Base-by-base conservation (phyloP, 2,329 filamentous ascomycete species). In the Sarocladium strictum region DNA sequence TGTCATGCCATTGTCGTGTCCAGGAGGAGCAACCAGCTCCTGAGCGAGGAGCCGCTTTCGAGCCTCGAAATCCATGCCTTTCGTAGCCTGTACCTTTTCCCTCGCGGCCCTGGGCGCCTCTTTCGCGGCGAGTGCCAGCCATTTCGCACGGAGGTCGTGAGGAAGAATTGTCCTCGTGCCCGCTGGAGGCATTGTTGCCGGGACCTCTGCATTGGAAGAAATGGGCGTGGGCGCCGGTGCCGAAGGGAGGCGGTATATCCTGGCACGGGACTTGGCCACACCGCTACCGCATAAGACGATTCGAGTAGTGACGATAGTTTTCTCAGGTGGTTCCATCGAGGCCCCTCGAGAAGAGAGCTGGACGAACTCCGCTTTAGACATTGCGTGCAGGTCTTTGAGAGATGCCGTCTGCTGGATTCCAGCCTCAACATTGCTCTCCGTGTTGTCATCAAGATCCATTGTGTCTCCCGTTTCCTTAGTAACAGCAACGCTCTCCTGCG, bases 221-320 rank as follows among this genome's bases (percentile, higher is more conserved):
- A 65, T 62, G 2, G 61, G 57, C 9, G 56, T 54, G 9, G 62
- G 47, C 2, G 43, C 27, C 0, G 62, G 58, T 2, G 54, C 55
- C 1, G 74, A 69, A 2, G n/a, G 93, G 15, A 97, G 82, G 14
- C 89, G 85, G 70, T 97, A 99, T 59, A 97, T 85, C 33, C 94
- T 83, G 3, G 93, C 90, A 66, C 87, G 89, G 2, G 83, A 73
- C 0, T 72, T 76, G 3, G 86, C 88, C 1, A 86, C 80, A 24
- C 94, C 93, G 55, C 90, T 84, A 37, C 78, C 76, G 9, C 87
- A 66, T 45, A 94, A 76, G 0, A 75, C 83, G 54, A 97, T 74
- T 51, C 79, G 81, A 45, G 92, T 78, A 0, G 83, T 86, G 53
- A 86, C 72, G 35, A 83, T 61, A 19, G 73, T 66, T 53, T 73